Evolutionary conservation across 2,329 filamentous ascomycete genomes (phyloP).

Genomic region (Sphaerulina vaccinii): DNA sequence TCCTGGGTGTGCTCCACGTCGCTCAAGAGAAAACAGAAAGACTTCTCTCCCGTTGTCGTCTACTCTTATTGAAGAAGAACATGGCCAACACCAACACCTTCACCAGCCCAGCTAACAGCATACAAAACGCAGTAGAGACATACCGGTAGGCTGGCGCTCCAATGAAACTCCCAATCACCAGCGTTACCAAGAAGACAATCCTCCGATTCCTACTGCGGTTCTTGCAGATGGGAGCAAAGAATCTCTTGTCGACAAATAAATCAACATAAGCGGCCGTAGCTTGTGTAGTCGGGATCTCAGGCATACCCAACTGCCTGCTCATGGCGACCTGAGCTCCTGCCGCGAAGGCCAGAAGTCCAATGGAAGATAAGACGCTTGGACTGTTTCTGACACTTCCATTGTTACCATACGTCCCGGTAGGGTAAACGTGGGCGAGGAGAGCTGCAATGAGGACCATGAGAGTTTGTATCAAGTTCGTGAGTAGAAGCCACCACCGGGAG

Average conservation of each 20-base stretch:
- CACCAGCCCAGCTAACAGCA: slow-evolving; percentile 9
- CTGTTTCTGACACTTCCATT: background rate
- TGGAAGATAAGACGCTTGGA: slow-evolving; percentile 27
- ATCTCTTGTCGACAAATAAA: slow-evolving; percentile 54
- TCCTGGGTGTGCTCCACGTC: no score
- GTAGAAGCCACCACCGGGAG: slow-evolving; percentile 54
- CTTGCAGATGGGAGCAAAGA: slow-evolving; percentile 42
- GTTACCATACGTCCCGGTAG: slow-evolving; percentile 3
- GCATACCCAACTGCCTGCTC: slow-evolving; percentile 54
- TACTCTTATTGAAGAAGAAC: slow-evolving; percentile 16
- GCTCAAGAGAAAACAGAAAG: no score
- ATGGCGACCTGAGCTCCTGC: slow-evolving; percentile 61
- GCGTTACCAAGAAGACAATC: slow-evolving; percentile 49
- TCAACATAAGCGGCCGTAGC: slow-evolving; percentile 64
- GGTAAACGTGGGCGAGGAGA: slow-evolving; percentile 45
- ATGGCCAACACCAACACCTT: slow-evolving; percentile 7
- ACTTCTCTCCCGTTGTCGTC: no score
- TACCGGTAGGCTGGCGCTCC: slow-evolving; percentile 48
- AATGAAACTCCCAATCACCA: slow-evolving; percentile 52
- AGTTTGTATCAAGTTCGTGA: slow-evolving; percentile 57
- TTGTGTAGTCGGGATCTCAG: slow-evolving; percentile 65
- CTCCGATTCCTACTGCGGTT: slow-evolving; percentile 55
- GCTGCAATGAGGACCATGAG: slow-evolving; percentile 55
- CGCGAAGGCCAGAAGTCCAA: slow-evolving; percentile 56
- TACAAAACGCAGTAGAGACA: slow-evolving; percentile 9